Evolutionary conservation across 192 early-diverging fungal species (phyloP).

Genomic region (Podila minutissima): DNA sequence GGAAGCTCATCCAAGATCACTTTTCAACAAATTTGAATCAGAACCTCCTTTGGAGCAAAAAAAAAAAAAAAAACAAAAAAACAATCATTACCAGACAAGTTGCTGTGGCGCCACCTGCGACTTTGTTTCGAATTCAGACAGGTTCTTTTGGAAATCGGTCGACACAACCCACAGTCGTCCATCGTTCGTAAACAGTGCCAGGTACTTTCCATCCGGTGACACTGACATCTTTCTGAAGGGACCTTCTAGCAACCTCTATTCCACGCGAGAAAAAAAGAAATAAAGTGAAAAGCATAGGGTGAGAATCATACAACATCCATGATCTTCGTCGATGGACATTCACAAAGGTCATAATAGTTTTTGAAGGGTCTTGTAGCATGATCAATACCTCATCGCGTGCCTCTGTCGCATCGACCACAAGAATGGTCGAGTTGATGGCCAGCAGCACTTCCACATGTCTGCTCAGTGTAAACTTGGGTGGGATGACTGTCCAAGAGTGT

Average conservation of each 20-base stretch:
- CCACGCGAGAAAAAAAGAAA: neutral
- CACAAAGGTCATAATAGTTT: neutral
- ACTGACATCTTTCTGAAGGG: slow-evolving; percentile 90
- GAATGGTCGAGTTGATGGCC: slow-evolving; percentile 77
- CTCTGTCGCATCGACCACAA: slow-evolving; percentile 83
- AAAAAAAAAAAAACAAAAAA: no score
- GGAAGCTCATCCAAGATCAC: slow-evolving; percentile 16
- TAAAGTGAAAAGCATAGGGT: neutral
- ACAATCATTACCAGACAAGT: slow-evolving; percentile 71
- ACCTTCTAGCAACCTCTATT: slow-evolving; percentile 82
- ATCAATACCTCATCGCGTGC: slow-evolving; percentile 80
- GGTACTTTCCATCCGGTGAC: slow-evolving; percentile 94
- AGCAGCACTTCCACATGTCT: slow-evolving; percentile 91
- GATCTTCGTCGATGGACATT: neutral
- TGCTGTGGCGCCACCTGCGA: slow-evolving; percentile 74
- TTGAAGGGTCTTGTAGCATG: neutral
- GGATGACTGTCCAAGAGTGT: slow-evolving; percentile 88
- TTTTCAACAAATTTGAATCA: no score
- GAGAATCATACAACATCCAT: neutral
- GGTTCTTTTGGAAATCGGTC: slow-evolving; percentile 92
- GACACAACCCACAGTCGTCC: slow-evolving; percentile 94
- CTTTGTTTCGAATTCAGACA: slow-evolving; percentile 84
- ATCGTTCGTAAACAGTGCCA: slow-evolving; percentile 83
- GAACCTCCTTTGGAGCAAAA: no score
- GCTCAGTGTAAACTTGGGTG: slow-evolving; percentile 87